A percentile compares a stretch with the other conserved stretches of the same genome.
Conservation (phyloP, 805 yeast species). For the Candida ulmi region DNA sequence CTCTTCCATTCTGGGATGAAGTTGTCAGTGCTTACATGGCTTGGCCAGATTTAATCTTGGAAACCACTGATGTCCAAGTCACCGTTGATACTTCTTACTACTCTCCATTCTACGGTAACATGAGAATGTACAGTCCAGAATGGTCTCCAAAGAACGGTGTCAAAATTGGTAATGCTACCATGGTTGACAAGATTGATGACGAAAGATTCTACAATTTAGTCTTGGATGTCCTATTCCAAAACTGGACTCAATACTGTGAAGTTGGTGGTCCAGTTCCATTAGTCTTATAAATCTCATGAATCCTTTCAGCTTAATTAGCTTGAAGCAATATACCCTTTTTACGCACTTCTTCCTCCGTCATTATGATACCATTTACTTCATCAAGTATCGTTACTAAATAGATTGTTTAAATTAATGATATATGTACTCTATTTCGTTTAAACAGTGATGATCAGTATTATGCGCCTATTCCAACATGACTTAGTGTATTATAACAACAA, state of each 20-base stretch:
- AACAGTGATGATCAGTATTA: too few relatives aligned
- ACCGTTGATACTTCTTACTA: conserved; percentile 35
- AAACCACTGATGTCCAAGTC: conserved; percentile 25
- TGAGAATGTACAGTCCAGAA: conserved; percentile 33
- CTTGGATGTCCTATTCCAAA: conserved; percentile 28
- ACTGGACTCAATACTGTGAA: conserved; percentile 34
- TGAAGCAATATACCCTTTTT: too few relatives aligned
- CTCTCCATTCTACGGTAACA: conserved; percentile 37
- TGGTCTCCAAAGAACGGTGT: conserved; percentile 30
- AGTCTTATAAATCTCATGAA: conserved; percentile 4
- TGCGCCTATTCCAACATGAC: too few relatives aligned
- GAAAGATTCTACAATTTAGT: conserved; percentile 26
- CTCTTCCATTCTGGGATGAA: conserved; percentile 40
- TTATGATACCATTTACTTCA: neutral
- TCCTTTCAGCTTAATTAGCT: too few relatives aligned
- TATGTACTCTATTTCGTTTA: neutral
- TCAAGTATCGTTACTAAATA: too few relatives aligned
- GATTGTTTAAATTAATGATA: neutral
- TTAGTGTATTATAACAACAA: too few relatives aligned
- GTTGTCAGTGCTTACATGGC: conserved; percentile 34
- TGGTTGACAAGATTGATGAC: conserved; percentile 28
- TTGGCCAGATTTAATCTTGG: conserved; percentile 29
- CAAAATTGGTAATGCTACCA: conserved; percentile 31
- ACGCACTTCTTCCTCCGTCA: neutral
- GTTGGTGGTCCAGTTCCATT: conserved; percentile 11